Base-by-base conservation (phyloP, 164 flowering plant species). In the Platanus orientalis region DNA sequence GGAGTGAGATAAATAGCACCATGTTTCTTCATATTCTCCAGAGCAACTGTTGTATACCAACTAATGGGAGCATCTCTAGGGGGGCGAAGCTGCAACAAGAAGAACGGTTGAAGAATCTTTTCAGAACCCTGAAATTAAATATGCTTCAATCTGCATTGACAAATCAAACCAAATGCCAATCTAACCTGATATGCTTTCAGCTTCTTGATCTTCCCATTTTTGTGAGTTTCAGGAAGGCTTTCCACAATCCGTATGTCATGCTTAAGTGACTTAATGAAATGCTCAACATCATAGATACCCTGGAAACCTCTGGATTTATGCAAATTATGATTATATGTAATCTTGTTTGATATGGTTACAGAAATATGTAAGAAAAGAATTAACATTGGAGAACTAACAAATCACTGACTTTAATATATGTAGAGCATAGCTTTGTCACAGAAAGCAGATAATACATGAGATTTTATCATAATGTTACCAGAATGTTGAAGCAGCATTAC, bases 1-100 rank as follows among this genome's bases (percentile, higher is more conserved):
- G 99, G 99, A 45, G 96, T 91, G 34, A 94, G 89, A 75, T 88
- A 91, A 23, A 94, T 88, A 59, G 97, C 99, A 74, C 96, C 93
- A 77, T 91, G 93, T 68, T 87, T 82, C 79, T 83, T 89, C 97
- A 94, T 91, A 75, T 86, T 84, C 77, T 88, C 69, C 52, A 89
- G 71, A 69, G 99, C 96, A 64, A 21, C 72, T 57, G 87, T 85
- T 19, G 80, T 79, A 70, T 94, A 94, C 99, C 99, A 94, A 78
- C 81, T 83, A 20, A 83, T 69, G 54, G 90, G 83, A 74, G 99
- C 96, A 86, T 94, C 99, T 79, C 99, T 86, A 58, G 96, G 96
- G 14, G 97, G 99, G 1, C 84, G 82, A 67, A 94, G 48, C 99
- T 94, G 78, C 65, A 59, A 27, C 27, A 57, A 26, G 23, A 29